phyloP scores from a whole-genome alignment of 768 basidiomycete genomes.

The Rhizopogon rudus region DNA sequence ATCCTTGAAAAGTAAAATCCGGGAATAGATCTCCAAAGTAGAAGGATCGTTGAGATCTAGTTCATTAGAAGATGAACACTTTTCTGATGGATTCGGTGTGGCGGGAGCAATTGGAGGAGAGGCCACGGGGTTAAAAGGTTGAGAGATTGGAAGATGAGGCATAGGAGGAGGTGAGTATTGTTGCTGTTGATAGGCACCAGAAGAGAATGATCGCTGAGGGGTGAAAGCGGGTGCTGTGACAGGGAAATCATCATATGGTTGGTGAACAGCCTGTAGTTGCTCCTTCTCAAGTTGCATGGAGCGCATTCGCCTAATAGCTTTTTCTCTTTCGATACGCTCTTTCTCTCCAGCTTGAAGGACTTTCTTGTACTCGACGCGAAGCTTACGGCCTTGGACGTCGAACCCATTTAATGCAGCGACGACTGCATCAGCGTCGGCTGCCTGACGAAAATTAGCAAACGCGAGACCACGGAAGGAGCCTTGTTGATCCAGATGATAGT shows the following conservation, averaged over 20 bases:
- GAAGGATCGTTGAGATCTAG: slow-evolving; percentile 95
- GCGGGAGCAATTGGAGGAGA: slow-evolving; percentile 51
- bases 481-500: slow-evolving; percentile 96
- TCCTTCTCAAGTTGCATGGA: slow-evolving; percentile 95
- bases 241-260: slow-evolving; percentile 70
- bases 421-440: slow-evolving; percentile 90
- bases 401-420: slow-evolving; percentile 95
- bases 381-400: slow-evolving; percentile 93
- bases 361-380: slow-evolving; percentile 99
- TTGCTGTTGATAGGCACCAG: slow-evolving; percentile 53
- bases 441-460: slow-evolving; percentile 95
- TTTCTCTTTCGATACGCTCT: slow-evolving; percentile 97
- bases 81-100: slow-evolving; percentile 63
- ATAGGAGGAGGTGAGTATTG: slow-evolving; percentile 63
- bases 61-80: slow-evolving; percentile 57
- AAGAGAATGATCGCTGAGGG: slow-evolving; percentile 72
- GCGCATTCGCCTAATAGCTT: slow-evolving; percentile 96
- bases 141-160: slow-evolving; percentile 35
- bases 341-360: slow-evolving; percentile 99
- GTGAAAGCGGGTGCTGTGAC: slow-evolving; percentile 51
- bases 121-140: slow-evolving; percentile 37
- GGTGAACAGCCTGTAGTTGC: slow-evolving; percentile 41
- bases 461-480: slow-evolving; percentile 96
- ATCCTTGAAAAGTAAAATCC: slow-evolving; percentile 95
- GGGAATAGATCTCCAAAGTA: slow-evolving; percentile 95